These are phyloP conservation scores for Penicillium egyptiacum DNA, from an alignment of 495 filamentous ascomycete species.

Conservation along the genomic window DNA sequence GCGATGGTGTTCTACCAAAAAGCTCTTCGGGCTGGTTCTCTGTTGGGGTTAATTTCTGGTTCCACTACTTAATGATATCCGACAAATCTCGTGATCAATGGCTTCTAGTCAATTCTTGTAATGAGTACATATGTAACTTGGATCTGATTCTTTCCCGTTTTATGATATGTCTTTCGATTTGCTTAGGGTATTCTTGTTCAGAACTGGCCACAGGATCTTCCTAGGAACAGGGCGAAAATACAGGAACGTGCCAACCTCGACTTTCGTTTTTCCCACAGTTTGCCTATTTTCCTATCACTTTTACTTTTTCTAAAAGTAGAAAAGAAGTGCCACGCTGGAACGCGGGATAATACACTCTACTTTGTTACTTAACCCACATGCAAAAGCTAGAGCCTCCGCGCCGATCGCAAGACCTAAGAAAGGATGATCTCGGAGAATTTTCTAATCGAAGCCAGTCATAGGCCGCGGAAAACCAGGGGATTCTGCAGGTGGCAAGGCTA, in stretches of 20 bases:
- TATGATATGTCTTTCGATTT: neutral
- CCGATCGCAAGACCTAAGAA: constrained; percentile 7
- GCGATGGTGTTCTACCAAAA: constrained; percentile 9
- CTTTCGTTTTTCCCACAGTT: neutral
- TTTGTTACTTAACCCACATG: neutral
- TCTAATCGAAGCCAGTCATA: constrained; percentile 6
- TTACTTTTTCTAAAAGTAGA: neutral
- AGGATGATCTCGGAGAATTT: constrained; percentile 32
- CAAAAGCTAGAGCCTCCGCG: constrained; percentile 1
- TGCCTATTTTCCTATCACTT: neutral
- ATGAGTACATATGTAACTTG: neutral
- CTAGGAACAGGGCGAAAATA: neutral
- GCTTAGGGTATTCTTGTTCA: constrained; percentile 10
- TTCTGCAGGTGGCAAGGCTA: constrained; percentile 7
- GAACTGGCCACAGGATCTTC: too few species aligned
- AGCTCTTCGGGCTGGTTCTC: neutral
- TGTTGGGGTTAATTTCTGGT: neutral
- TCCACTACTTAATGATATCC: neutral
- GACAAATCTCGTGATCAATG: neutral
- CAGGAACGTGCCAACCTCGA: neutral
- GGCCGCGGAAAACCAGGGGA: neutral
- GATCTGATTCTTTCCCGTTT: neutral
- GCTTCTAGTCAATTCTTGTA: neutral
- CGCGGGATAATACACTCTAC: neutral
- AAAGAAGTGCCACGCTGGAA: neutral